phyloP scores from a whole-genome alignment of 208 protist species.

The Crithidia thermophila region DNA sequence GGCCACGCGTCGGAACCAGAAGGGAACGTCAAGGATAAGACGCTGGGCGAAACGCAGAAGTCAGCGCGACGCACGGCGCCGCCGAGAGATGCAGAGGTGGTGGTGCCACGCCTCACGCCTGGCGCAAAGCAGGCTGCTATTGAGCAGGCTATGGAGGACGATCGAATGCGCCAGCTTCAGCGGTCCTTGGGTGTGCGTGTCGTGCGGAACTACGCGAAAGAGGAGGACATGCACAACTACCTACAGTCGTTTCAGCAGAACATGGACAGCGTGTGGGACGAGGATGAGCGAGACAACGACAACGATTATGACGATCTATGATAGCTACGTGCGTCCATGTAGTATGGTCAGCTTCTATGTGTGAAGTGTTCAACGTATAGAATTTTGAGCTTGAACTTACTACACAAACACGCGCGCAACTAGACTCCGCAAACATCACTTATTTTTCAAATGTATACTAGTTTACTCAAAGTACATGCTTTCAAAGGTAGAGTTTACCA shows the following conservation, averaged over 20 bases:
- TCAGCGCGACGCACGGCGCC: not conserved
- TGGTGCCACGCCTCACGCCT: not conserved
- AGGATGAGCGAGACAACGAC: not conserved
- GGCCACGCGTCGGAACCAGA: not conserved
- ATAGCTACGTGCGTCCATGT: too few species aligned
- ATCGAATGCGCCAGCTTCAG: conserved; percentile 24
- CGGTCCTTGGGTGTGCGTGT: conserved; percentile 24
- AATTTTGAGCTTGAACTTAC: too few species aligned
- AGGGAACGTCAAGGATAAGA: not conserved
- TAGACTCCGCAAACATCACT: too few species aligned
- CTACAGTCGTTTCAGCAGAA: conserved; percentile 24
- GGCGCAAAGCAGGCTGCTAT: conserved; percentile 15
- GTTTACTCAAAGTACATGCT: too few species aligned
- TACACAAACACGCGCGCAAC: too few species aligned
- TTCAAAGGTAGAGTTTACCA: too few species aligned
- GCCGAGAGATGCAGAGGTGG: not conserved
- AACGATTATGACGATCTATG: not conserved
- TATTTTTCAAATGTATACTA: too few species aligned
- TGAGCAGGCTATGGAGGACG: conserved; percentile 30
- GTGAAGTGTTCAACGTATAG: too few species aligned
- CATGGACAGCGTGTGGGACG: conserved; percentile 17
- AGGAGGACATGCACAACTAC: conserved; percentile 40
- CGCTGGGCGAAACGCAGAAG: not conserved
- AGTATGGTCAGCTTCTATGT: too few species aligned
- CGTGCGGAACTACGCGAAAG: conserved; percentile 37